phyloP scores from a whole-genome alignment of 2,329 filamentous ascomycete species.

The Bipolaris cookei region DNA sequence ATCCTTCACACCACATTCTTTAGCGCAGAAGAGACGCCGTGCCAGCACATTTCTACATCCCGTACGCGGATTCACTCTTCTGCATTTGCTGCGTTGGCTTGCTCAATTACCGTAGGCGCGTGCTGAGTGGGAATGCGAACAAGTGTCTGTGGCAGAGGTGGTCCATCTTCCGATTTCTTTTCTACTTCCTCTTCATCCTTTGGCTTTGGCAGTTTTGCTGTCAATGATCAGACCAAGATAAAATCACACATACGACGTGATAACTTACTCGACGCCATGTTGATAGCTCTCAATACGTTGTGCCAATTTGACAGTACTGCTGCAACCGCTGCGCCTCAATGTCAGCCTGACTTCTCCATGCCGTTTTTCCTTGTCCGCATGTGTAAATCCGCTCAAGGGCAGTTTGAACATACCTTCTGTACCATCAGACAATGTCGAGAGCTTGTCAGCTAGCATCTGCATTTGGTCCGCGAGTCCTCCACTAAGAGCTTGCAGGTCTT shows the following conservation, averaged over 20 bases:
- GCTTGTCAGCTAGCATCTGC: conserved; percentile 79
- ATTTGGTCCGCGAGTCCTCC: conserved; percentile 80
- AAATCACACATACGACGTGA: conserved; percentile 4
- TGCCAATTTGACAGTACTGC: conserved; percentile 88
- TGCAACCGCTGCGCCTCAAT: conserved; percentile 68
- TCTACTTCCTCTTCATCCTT: conserved; percentile 55
- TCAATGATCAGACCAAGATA: conserved; percentile 14
- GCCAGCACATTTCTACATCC: conserved; percentile 4
- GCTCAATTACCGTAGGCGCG: conserved; percentile 46
- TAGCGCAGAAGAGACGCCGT: conserved; percentile 10
- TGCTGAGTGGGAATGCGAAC: conserved; percentile 86
- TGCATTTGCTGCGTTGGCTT: conserved; percentile 38
- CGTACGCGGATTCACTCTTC: conserved; percentile 39
- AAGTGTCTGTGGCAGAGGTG: conserved; percentile 77
- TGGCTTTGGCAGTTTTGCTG: conserved; percentile 73
- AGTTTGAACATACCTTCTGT: conserved; percentile 68
- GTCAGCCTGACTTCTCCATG: conserved; percentile 23
- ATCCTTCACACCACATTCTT: conserved; percentile 6
- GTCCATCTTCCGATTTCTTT: conserved; percentile 49
- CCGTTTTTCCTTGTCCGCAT: not conserved
- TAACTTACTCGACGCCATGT: conserved; percentile 79
- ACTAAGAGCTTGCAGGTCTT: conserved; percentile 78
- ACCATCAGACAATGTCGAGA: conserved; percentile 77
- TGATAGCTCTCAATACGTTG: conserved; percentile 81
- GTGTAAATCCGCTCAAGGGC: not conserved